Evolutionary conservation across 2,329 filamentous ascomycete genomes (phyloP).

Genomic region (Zelopaecilomyces penicillatus): DNA sequence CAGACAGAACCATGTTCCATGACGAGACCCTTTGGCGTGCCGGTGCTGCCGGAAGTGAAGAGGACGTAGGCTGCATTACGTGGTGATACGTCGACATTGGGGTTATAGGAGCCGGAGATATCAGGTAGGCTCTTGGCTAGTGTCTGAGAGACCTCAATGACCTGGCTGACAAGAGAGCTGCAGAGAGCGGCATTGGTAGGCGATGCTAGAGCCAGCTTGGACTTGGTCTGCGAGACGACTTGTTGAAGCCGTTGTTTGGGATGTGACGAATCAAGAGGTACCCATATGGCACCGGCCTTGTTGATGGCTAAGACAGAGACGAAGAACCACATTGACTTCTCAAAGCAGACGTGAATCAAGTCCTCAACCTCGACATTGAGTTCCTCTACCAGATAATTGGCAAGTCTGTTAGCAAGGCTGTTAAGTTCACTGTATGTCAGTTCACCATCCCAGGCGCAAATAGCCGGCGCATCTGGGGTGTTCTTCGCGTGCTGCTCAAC

Average conservation of each 20-base stretch:
- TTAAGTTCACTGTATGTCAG: slow-evolving; percentile 13
- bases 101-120: neutral
- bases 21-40: slow-evolving; percentile 34
- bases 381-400: slow-evolving; percentile 4
- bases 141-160: neutral
- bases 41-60: slow-evolving; percentile 45
- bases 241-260: slow-evolving; percentile 1
- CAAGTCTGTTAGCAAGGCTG: neutral
- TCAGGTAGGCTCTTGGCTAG: slow-evolving; percentile 10
- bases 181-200: neutral
- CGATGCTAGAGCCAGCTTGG: slow-evolving; percentile 2
- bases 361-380: slow-evolving; percentile 17
- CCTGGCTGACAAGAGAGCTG: neutral
- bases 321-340: slow-evolving; percentile 11
- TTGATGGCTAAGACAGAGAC: slow-evolving; percentile 16
- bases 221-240: neutral
- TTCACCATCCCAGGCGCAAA: slow-evolving; percentile 15
- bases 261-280: slow-evolving; percentile 4
- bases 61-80: slow-evolving; percentile 26
- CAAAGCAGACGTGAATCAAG: slow-evolving; percentile 1
- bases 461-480: slow-evolving; percentile 2
- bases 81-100: neutral
- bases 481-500: neutral
- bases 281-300: slow-evolving; percentile 10
- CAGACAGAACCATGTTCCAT: slow-evolving; percentile 8